Conservation (phyloP, 129 eudicot genomes). For the Dittrichia graveolens region DNA sequence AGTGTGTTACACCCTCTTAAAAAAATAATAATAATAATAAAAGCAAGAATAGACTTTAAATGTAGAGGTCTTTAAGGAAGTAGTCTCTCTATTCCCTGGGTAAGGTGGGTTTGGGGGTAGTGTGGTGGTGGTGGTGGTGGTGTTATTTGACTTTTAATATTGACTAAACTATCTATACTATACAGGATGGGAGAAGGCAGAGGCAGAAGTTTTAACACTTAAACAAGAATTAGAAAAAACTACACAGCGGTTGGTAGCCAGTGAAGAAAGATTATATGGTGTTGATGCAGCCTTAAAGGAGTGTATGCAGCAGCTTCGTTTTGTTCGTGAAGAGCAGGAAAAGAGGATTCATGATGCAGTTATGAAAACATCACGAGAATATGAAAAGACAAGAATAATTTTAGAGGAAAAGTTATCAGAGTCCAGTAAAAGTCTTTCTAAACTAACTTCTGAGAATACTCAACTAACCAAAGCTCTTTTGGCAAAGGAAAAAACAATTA, state of each 20-base stretch:
- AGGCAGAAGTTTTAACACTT: constrained; percentile 57
- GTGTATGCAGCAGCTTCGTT: constrained; percentile 87
- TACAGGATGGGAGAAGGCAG: constrained; percentile 92
- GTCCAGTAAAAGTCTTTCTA: constrained; percentile 49
- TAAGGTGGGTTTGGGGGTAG: too few species aligned
- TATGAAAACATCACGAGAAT: constrained; percentile 64
- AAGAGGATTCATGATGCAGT: constrained; percentile 76
- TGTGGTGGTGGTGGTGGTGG: too few species aligned
- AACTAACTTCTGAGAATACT: constrained; percentile 53
- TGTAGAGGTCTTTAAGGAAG: too few species aligned
- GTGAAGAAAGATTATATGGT: constrained; percentile 64
- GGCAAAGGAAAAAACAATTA: constrained; percentile 61
- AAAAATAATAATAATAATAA: too few species aligned
- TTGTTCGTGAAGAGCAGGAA: constrained; percentile 92
- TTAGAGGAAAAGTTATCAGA: constrained; percentile 66
- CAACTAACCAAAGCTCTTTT: constrained; percentile 62
- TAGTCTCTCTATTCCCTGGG: too few species aligned
- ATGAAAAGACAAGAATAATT: constrained; percentile 43
- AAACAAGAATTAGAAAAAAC: constrained; percentile 76
- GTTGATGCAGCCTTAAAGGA: constrained; percentile 90
- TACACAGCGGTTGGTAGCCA: constrained; percentile 51
- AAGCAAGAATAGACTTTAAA: too few species aligned
- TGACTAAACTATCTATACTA: neutral
- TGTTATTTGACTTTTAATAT: neutral
- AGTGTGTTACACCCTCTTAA: neutral